Evolutionary conservation across 2,329 filamentous ascomycete species (phyloP).

Genomic region (Trichophyton verrucosum): DNA sequence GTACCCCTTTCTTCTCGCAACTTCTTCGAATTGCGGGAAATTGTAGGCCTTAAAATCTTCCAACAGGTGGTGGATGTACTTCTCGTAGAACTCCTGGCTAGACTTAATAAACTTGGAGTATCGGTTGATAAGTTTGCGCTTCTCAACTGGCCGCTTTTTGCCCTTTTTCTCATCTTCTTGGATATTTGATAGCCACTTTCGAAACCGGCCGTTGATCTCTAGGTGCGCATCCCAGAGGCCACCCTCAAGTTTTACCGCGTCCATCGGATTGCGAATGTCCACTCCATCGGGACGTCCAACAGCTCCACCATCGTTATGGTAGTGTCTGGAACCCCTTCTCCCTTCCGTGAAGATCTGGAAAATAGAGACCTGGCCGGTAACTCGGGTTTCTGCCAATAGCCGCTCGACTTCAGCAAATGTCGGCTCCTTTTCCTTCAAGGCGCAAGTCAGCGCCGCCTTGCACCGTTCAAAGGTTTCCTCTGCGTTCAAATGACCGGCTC

Average conservation of each 20-base stretch:
- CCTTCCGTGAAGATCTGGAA: neutral
- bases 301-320: neutral
- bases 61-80: conserved; percentile 67
- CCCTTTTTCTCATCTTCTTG: conserved; percentile 32
- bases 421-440: conserved; percentile 39
- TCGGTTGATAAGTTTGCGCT: conserved; percentile 66
- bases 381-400: conserved; percentile 27
- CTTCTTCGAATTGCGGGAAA: conserved; percentile 45
- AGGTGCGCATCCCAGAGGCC: conserved; percentile 69
- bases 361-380: conserved; percentile 1
- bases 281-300: neutral
- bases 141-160: conserved; percentile 47
- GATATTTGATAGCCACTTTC: conserved; percentile 51
- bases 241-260: conserved; percentile 47
- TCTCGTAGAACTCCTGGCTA: conserved; percentile 77
- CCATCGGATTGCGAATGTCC: conserved; percentile 33
- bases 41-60: conserved; percentile 29
- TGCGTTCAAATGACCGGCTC: conserved; percentile 18
- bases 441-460: conserved; percentile 39
- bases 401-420: conserved; percentile 40
- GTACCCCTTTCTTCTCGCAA: conserved; percentile 38
- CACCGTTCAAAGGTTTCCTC: conserved; percentile 17
- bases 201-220: conserved; percentile 65
- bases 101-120: conserved; percentile 79
- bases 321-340: neutral